Evolutionary conservation across 163 green algal species (phyloP), one percentile per base, ranked within the genome.

Genomic region (Scenedesmus sp.): DNA sequence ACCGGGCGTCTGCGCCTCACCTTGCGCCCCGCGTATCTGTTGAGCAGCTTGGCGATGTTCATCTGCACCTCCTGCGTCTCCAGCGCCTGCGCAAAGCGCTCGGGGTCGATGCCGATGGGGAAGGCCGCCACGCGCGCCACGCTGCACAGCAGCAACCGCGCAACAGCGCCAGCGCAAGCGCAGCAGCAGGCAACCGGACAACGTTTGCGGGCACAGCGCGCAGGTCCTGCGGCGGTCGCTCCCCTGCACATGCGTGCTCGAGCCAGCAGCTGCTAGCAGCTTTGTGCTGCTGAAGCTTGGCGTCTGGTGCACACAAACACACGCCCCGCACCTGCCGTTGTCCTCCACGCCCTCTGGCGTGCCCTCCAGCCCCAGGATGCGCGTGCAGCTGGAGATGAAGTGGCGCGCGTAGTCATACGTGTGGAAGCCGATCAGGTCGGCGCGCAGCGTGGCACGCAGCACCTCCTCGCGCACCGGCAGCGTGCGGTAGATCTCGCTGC

Each of bases 371-470:
- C 98, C 98, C 90, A 99, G 93, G 70, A 99, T 99, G 91, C 98
- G 96, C 13, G 97, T 99, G 94, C 98, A 99, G 15, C 96, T 97
- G 42, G 94, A 98, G 53, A 99, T 98, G 96, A 99, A 99, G 95
- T 99, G 98, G 44, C 98, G 94, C 0, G 97, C 97, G 91, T 99
- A 99, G 95, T 99, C 98, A 90, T 99, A 99, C 51, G 98, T 99
- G 96, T 99, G 98, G 95, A 99, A 99, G 37, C 98, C 98, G 56
- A 99, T 98, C 33, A 99, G 95, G 93, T 99, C 98, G 0, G 97
- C 96, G 10, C 94, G 94, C 35, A 99, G 94, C 61, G 99, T 96
- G 7, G 95, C 96, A 10, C 96, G 94, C 80, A 99, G 94, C 46
- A 99, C 95, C 89, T 99, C 97, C 92, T 99, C 98, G 13, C 98